phyloP scores from a whole-genome alignment of 108 stramenopile species.

The Cyclotella baltica region DNA sequence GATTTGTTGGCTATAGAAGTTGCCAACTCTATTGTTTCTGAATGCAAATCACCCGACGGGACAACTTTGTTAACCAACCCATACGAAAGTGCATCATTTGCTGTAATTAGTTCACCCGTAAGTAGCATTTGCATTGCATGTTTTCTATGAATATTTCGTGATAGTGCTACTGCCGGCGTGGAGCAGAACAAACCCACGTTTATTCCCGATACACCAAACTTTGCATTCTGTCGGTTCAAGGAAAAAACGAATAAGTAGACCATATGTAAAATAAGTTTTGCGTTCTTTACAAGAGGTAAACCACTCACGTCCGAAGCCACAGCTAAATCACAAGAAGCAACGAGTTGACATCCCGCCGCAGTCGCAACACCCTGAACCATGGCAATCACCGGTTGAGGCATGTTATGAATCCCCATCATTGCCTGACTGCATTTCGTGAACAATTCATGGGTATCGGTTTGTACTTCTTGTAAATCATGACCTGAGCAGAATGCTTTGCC shows the following conservation, averaged over 20 bases:
- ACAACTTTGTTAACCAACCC: conserved; percentile 64
- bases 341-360: conserved; percentile 85
- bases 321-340: conserved; percentile 79
- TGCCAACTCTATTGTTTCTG: conserved; percentile 46
- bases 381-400: conserved; percentile 71
- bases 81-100: conserved; percentile 59
- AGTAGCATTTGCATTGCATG: conserved; percentile 84
- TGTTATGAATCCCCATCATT: conserved; percentile 58
- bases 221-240: conserved; percentile 4
- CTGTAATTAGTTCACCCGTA: conserved; percentile 70
- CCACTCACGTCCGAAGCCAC: conserved; percentile 43
- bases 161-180: conserved; percentile 76
- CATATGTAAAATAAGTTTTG: background rate
- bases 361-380: conserved; percentile 79
- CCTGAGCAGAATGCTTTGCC: conserved; percentile 73
- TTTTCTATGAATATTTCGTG: conserved; percentile 59
- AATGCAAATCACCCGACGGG: conserved; percentile 27
- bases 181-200: conserved; percentile 79
- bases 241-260: background rate
- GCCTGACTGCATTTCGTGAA: conserved; percentile 65
- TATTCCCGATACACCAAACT: conserved; percentile 80
- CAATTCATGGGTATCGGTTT: conserved; percentile 35
- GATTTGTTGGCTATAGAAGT: conserved; percentile 61
- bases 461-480: conserved; percentile 74
- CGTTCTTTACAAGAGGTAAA: background rate